Base-by-base conservation (phyloP, 108 stramenopile species). In the Cyclotella distinguenda region DNA sequence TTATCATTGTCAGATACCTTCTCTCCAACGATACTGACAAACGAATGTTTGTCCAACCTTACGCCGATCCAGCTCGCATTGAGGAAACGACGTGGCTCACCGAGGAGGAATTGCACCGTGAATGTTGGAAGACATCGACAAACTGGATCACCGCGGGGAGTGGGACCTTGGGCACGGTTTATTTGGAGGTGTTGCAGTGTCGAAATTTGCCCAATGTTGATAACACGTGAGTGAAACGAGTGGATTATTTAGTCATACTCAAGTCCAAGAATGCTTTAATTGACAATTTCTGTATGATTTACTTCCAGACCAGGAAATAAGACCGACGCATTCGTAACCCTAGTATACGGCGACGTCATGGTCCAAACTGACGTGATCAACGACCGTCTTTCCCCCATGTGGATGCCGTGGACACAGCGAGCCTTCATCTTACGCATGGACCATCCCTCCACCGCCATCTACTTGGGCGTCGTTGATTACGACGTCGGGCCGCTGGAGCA, bases 371-470 rank as follows among this genome's bases (percentile, higher is more conserved):
- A 80, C 36, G 78, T 85, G 0, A 86, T 90, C 38, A 59, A 85
- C 34, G 89, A 90, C 55, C 76, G 70, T 33, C 33, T 86, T 0
- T 77, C 79, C 27, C 89, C 89, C 0, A 79, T 80, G 32, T 90
- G 85, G 85, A 40, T 86, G 42, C 86, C 85, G 21, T 90, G 89
- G 89, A 80, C 85, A 4, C 75, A 82, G 33, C 60, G 89, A 19
- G 86, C 89, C 0, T 90, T 84, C 51, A 59, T 67, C 16, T 84
- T 90, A 19, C 66, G 72, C 12, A 84, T 83, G 57, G 74, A 72
- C 19, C 85, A 87, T 45, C 86, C 89, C 12, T 70, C 81, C 30
- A 68, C 71, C 33, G 66, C 70, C 32, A 39, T 87, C 18, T 84
- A 83, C 36, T 16, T 90, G 1, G 85, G 72, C 22, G 86, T 87